A percentile compares a stretch with the other conserved stretches of the same genome.
Conservation (phyloP, 1,139 yeast species). For the Lodderomyces theae region DNA sequence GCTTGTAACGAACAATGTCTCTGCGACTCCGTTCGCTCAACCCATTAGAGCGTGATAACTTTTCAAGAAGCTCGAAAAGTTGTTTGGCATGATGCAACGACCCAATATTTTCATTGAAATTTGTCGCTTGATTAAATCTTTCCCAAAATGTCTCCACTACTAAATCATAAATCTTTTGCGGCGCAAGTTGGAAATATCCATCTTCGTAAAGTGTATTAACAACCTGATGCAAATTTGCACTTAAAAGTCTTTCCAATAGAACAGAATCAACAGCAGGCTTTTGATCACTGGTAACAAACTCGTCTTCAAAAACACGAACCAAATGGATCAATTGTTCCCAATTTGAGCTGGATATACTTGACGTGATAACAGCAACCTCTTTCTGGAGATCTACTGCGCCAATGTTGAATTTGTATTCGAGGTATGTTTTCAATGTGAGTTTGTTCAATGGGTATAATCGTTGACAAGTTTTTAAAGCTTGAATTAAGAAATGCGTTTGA, state of each 20-base stretch:
- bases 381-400: conserved; percentile 18
- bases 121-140: conserved; percentile 48
- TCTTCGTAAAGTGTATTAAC: conserved; percentile 21
- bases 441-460: conserved; percentile 42
- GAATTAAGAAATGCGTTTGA: conserved; percentile 21
- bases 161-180: conserved; percentile 20
- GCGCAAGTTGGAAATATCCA: conserved; percentile 18
- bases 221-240: conserved; percentile 33
- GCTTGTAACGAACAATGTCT: conserved; percentile 26
- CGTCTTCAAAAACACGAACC: conserved; percentile 23
- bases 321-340: conserved; percentile 26
- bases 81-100: conserved; percentile 40
- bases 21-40: conserved; percentile 15
- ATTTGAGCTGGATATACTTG: conserved; percentile 32
- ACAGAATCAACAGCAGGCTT: conserved; percentile 26
- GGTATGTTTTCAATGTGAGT: conserved; percentile 35
- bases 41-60: conserved; percentile 13
- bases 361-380: conserved; percentile 30
- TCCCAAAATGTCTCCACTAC: conserved; percentile 50
- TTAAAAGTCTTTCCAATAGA: conserved; percentile 40
- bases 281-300: conserved; percentile 22
- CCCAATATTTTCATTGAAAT: conserved; percentile 49
- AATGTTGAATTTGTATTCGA: conserved; percentile 27
- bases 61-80: conserved; percentile 37
- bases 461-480: conserved; percentile 38